These are phyloP conservation scores for Solanum hybrid DNA, from an alignment of 305 asterid genomes.

Conservation along the genomic window DNA sequence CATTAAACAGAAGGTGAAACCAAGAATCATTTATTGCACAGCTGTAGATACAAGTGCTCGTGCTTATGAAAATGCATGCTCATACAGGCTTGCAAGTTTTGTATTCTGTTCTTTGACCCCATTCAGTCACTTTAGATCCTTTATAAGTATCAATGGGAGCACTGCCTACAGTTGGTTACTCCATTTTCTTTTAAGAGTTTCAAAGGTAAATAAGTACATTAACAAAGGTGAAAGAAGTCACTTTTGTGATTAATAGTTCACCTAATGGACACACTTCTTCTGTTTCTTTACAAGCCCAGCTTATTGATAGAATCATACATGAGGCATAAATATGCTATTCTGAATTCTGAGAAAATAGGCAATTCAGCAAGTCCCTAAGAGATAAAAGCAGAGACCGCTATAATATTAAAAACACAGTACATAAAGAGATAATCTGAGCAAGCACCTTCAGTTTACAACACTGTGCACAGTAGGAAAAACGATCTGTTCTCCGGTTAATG, in stretches of 20 bases:
- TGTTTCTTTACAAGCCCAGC: not conserved
- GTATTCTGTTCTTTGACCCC: not conserved
- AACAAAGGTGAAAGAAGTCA: not conserved
- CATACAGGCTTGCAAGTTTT: not conserved
- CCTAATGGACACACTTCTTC: not conserved
- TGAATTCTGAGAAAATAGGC: not conserved
- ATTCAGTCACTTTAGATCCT: not conserved
- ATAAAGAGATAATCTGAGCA: not conserved
- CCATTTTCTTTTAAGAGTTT: not conserved
- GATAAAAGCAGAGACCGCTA: not conserved
- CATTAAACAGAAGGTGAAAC: not conserved
- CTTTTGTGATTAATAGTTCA: not conserved
- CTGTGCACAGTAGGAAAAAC: conserved; percentile 61
- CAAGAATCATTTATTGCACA: not conserved
- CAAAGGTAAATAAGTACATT: not conserved
- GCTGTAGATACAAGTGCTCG: not conserved
- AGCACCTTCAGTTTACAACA: conserved; percentile 72
- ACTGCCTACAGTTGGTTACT: not conserved
- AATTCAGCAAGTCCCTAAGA: not conserved
- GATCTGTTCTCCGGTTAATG: conserved; percentile 34
- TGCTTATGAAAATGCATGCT: not conserved
- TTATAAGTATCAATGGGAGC: not conserved
- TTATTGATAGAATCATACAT: not conserved
- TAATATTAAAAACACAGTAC: not conserved
- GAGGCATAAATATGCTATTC: not conserved